Base-by-base conservation (phyloP, 2,329 filamentous ascomycete species). In the Polychaeton citri region DNA sequence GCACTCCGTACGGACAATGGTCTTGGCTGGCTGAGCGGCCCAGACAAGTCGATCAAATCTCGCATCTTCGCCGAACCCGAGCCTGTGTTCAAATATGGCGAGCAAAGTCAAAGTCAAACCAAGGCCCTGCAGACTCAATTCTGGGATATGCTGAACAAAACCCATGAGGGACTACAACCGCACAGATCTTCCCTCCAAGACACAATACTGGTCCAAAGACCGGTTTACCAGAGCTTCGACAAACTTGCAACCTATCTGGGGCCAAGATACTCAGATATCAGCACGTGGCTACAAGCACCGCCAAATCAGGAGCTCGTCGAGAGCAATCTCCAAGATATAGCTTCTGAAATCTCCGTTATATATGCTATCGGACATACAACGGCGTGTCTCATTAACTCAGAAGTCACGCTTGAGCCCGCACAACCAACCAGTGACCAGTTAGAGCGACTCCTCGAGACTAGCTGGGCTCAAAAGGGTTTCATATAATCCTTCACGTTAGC, bases 381-480 rank as follows among this genome's bases (percentile, higher is more conserved):
- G n/a, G n/a, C n/a, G n/a, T n/a, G n/a, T n/a, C n/a, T n/a, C n/a
- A 26, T 26, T 13, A 26, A 8, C 8, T 8, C 21, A 26, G 21
- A 26, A 26, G 8, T 13, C 8, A 26, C 21, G 21, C 13, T 8
- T 13, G 8, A 8, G 8, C 21, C 21, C 21, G 21, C 13, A 26
- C 8, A 8, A 26, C 21, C 21, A 26, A 26, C 8, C 21, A 26
- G 13, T 8, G 64, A 71, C n/a, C 79, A 83, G 51, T 73, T 69
- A 35, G 76, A 81, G 53, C 76, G 79, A 72, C 56, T 83, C 2
- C 58, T 79, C 24, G 77, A 82, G 51, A 72, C 75, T 3, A 71
- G 76, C 35, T 81, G 77, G 74, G 76, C 76, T 5, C 76, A 82
- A 43, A 64, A 71, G 36, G 77, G 76, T 13, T 77, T 82, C 50